phyloP scores from a whole-genome alignment of 305 asterid genomes.

The Fraxinus sp. region DNA sequence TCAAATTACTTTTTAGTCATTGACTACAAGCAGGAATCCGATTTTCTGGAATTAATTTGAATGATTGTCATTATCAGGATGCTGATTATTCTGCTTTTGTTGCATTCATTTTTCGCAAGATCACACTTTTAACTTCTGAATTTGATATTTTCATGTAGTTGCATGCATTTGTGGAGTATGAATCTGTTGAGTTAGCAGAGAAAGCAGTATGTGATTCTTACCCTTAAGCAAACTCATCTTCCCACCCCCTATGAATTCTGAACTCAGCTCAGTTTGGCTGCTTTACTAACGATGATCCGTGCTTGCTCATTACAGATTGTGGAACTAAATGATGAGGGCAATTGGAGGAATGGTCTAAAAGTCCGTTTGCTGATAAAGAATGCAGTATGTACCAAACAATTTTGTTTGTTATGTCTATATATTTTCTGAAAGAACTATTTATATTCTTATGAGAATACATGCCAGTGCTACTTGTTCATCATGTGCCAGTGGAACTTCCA shows the following conservation, averaged over 20 bases:
- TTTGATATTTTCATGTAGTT: conserved; percentile 45
- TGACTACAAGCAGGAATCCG: neutral
- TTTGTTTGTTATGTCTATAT: neutral
- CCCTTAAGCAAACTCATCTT: conserved; percentile 1
- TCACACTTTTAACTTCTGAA: conserved; percentile 15
- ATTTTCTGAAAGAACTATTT: conserved; percentile 14
- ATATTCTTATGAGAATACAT: neutral
- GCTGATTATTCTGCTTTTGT: neutral
- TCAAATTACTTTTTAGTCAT: neutral
- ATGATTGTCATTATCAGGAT: neutral
- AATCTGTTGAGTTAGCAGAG: conserved; percentile 74
- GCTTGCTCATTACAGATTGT: conserved; percentile 44
- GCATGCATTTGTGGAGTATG: conserved; percentile 93
- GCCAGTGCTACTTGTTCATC: neutral
- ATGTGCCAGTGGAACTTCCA: neutral
- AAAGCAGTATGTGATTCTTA: conserved; percentile 59
- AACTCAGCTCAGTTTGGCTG: conserved; percentile 5
- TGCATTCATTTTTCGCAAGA: conserved; percentile 10
- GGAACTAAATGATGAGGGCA: conserved; percentile 71
- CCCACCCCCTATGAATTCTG: neutral
- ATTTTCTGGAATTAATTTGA: neutral
- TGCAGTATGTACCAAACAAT: conserved; percentile 43
- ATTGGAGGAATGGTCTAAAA: conserved; percentile 87
- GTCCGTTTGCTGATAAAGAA: conserved; percentile 62
- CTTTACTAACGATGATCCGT: conserved; percentile 8